Base-by-base conservation (phyloP, 345 rosid species). In the Salix brachista region DNA sequence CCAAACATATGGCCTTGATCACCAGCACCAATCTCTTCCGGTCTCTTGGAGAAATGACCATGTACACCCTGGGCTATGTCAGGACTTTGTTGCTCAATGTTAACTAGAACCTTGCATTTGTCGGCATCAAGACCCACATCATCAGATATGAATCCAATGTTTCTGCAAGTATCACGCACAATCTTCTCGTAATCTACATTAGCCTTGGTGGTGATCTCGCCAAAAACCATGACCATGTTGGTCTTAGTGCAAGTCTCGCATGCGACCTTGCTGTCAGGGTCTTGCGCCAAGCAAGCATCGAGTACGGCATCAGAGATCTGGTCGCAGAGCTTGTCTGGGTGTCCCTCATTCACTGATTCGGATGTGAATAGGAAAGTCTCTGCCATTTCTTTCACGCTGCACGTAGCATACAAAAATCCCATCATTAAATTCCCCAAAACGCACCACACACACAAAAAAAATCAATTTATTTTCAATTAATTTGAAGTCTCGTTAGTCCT, bases 71-170 rank as follows among this genome's bases (percentile, higher is more conserved):
- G 62, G n/a, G 79, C 75, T 61, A 77, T 77, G 37, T 70, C 75
- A 32, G 69, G 74, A 70, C 74, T 77, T 50, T 76, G 73, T 42
- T 76, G 73, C 79, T 58, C 60, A 41, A 69, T 69, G 54, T 76
- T 75, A 46, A 75, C 72, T 16, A 75, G 78, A 25, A 75, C 78
- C 11, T 75, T 75, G 8, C 72, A 75, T 37, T 67, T 42, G 69
- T 77, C 70, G 6, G 79, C 74, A 61, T 77, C 75, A 44, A 77
- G 79, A 61, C 75, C 79, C 13, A 70, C 79, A 21, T 77, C 79
- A 44, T 46, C 69, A 6, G 70, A 70, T 14, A 50, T 69, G 69
- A 77, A 77, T 30, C 79, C 75, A 61, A 77, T 77, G 32, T 36
- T 18, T 11, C 75, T 30, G 70, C 62, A 77, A 5, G 75, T 77